phyloP scores from a whole-genome alignment of 306 rosid species.

The Adenanthera pavonina region DNA sequence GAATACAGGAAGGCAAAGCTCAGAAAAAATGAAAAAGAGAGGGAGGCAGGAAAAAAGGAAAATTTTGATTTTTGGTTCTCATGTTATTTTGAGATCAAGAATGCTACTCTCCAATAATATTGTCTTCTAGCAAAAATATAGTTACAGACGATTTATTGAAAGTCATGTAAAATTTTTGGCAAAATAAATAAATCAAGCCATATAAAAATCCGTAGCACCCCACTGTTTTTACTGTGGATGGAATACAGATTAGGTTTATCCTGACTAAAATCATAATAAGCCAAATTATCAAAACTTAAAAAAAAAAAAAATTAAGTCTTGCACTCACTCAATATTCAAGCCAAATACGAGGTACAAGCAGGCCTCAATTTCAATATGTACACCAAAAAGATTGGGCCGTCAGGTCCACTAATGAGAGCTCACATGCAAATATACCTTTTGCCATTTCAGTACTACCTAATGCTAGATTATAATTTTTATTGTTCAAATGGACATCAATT shows the following conservation, averaged over 20 bases:
- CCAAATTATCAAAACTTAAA: neutral
- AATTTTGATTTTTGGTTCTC: neutral
- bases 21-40: neutral
- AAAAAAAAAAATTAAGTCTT: neutral
- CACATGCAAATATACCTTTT: conserved; percentile 5
- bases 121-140: neutral
- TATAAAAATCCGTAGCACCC: neutral
- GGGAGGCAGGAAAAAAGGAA: neutral
- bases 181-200: too few species aligned
- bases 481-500: neutral
- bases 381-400: neutral
- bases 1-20: conserved; percentile 37
- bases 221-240: neutral
- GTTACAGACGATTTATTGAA: neutral
- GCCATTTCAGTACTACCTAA: conserved; percentile 7
- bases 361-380: neutral
- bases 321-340: neutral
- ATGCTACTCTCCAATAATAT: neutral
- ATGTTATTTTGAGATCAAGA: neutral
- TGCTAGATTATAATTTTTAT: neutral
- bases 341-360: neutral
- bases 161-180: neutral
- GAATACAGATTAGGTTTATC: neutral
- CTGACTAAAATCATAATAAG: neutral
- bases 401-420: neutral